Evolutionary conservation across 192 early-diverging fungal genomes (phyloP).

Genomic region (Gamsiella multidivaricata): DNA sequence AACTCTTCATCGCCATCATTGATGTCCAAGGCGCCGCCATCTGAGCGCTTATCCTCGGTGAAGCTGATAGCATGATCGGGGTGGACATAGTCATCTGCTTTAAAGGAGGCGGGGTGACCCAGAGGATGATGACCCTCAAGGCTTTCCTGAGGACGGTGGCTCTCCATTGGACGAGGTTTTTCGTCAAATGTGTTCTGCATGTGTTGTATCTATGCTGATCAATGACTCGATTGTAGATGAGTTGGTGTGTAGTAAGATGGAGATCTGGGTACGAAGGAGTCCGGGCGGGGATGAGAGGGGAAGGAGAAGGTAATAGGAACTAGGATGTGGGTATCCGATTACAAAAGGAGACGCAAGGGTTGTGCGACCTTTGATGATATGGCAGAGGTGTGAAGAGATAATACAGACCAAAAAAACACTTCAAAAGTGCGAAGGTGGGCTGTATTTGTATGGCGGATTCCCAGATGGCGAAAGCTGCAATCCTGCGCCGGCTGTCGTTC

Average conservation of each 20-base stretch:
- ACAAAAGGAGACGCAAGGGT: no score
- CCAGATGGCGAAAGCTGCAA: no score
- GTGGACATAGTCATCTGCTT: slow-evolving; percentile 32
- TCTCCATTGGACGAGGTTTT: slow-evolving; percentile 3
- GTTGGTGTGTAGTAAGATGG: background rate
- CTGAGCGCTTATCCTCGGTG: slow-evolving; percentile 10
- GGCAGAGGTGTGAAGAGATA: background rate
- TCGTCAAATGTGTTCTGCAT: slow-evolving; percentile 13
- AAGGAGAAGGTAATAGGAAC: no score
- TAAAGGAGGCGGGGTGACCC: slow-evolving; percentile 16
- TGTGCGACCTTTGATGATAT: background rate
- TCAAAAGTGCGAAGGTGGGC: background rate
- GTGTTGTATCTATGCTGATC: background rate
- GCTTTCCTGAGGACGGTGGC: background rate
- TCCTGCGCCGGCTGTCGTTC: no score
- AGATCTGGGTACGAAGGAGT: background rate
- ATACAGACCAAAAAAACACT: background rate
- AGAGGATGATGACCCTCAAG: slow-evolving; percentile 5
- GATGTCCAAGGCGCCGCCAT: background rate
- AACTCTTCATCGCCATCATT: slow-evolving; percentile 29
- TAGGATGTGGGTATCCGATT: no score
- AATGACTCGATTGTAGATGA: no score
- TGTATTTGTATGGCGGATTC: no score
- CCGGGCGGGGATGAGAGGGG: no score
- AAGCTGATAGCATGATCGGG: slow-evolving; percentile 13